phyloP scores from a whole-genome alignment of 306 rosid species.

The Hippophae gyantsensis region DNA sequence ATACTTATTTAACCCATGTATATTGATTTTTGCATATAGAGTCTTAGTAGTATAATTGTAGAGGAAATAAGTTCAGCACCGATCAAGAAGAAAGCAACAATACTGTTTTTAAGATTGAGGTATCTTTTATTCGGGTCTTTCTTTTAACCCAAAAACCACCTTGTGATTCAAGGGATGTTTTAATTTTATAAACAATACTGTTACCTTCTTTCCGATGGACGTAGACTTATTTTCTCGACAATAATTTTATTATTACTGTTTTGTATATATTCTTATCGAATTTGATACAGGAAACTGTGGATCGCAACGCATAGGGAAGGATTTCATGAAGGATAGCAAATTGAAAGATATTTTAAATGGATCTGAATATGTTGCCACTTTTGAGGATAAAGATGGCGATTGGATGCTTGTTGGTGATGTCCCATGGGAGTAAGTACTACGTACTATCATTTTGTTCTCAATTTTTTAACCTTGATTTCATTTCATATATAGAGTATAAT shows the following conservation, averaged over 20 bases:
- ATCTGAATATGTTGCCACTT: slow-evolving; percentile 66
- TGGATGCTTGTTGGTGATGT: slow-evolving; percentile 98
- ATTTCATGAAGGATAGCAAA: slow-evolving; percentile 76
- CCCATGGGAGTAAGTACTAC: slow-evolving; percentile 66
- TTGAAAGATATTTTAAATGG: slow-evolving; percentile 58
- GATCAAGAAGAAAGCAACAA: too few species aligned
- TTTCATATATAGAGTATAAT: too few species aligned
- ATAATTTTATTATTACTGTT: neutral
- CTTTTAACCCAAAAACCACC: too few species aligned
- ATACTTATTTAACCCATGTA: neutral
- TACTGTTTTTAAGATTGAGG: too few species aligned
- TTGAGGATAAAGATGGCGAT: slow-evolving; percentile 79
- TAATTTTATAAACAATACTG: too few species aligned
- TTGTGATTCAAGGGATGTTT: too few species aligned
- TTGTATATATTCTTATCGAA: neutral
- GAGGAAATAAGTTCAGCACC: too few species aligned
- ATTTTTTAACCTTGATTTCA: too few species aligned
- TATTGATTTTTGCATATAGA: neutral
- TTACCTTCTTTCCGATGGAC: too few species aligned
- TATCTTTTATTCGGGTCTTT: too few species aligned
- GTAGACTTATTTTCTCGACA: too few species aligned
- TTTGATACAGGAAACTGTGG: slow-evolving; percentile 42
- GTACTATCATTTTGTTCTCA: too few species aligned
- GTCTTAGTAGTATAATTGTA: neutral
- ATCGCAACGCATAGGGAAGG: slow-evolving; percentile 51